phyloP scores from a whole-genome alignment of 2,329 filamentous ascomycete genomes.

The Fusarium mundagurra region DNA sequence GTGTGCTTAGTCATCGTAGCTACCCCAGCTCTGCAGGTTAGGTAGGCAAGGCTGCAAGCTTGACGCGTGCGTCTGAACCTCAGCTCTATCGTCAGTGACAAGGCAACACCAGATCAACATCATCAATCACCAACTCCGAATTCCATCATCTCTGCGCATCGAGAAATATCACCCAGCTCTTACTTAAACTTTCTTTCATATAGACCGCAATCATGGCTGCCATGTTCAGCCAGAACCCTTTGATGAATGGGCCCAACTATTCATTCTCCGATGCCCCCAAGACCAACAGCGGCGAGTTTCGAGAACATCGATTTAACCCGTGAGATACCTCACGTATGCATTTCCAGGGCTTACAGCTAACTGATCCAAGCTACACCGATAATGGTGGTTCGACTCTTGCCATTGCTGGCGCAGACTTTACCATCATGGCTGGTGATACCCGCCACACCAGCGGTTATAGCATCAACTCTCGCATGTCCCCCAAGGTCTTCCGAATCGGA shows the following conservation, averaged over 20 bases:
- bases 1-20: constrained; percentile 55
- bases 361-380: constrained; percentile 82
- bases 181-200: not conserved
- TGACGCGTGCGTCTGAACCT: constrained; percentile 53
- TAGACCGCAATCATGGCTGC: constrained; percentile 62
- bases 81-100: constrained; percentile 36
- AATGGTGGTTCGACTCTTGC: constrained; percentile 97
- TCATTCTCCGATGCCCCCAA: constrained; percentile 71
- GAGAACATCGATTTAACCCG: constrained; percentile 92
- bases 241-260: constrained; percentile 76
- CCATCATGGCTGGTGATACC: constrained; percentile 97
- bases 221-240: constrained; percentile 76
- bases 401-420: constrained; percentile 92
- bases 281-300: constrained; percentile 62
- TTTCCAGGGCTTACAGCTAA: constrained; percentile 3
- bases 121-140: constrained; percentile 18
- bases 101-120: constrained; percentile 36
- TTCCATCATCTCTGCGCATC: constrained; percentile 19
- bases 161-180: not conserved
- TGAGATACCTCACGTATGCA: constrained; percentile 56
- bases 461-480: constrained; percentile 96
- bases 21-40: constrained; percentile 44
- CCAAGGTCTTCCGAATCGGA: constrained; percentile 97
- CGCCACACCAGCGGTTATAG: constrained; percentile 96
- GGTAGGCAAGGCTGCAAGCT: constrained; percentile 62